Evolutionary conservation across 192 early-diverging fungal species (phyloP), one percentile per base, ranked within the genome.

Genomic region (Gorgonomyces haynaldii): DNA sequence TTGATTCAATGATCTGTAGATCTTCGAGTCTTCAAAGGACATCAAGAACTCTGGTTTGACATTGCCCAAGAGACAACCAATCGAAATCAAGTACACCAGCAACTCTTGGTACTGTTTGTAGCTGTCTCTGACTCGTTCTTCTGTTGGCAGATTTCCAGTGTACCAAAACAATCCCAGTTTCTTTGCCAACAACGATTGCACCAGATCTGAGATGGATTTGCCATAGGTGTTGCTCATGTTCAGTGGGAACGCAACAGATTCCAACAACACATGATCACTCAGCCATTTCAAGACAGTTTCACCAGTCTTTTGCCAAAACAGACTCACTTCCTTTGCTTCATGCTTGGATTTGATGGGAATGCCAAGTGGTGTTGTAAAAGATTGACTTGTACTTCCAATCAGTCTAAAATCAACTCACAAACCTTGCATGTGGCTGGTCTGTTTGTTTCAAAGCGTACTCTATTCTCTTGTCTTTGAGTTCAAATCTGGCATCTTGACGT

Each of bases 31-130:
- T 23, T 67, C 65, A 3, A 45, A n/a, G 20, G 52, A 50, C 16
- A 75, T 28, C 12, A 75, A 34, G 34, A 60, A 68, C 49, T 75
- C 68, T 2, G 72, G 57, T 40, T 69, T 67, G 2, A 75, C 56
- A 7, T 52, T 34, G 31, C 65, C 61, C 1, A 71, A 42, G 1
- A 71, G 49, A 5, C 59, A 63, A 15, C 72, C 72, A 20, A 37
- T 27, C 22, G 52, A 17, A 0, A 47, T 49, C 45, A 75, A 45
- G 42, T 45, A 44, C 12, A 34, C 38, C 2, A 75, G 24, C 17
- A 62, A 17, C 7, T 71, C 65, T 15, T 22, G 21, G 35, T 62
- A 71, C 16, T 63, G 43, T 28, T 39, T 21, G 19, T 54, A 41
- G 2, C 53, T 13, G 10, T 40, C 15, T 38, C 52, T 56, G 12